phyloP scores from a whole-genome alignment of 2,329 filamentous ascomycete species.

The Pseudogymnoascus verrucosus region DNA sequence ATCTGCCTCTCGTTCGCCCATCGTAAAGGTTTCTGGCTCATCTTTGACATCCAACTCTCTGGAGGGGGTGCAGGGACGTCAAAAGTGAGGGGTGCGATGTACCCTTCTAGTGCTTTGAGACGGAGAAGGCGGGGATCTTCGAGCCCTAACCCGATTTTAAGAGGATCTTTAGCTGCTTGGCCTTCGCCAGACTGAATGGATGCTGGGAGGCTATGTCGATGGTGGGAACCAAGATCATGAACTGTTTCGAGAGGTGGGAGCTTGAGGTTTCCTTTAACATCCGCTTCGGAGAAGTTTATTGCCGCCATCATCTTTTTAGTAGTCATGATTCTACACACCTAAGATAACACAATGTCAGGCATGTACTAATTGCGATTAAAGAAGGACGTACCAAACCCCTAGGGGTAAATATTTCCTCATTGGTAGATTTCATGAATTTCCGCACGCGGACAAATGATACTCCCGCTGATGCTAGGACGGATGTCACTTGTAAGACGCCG shows the following conservation, averaged over 20 bases:
- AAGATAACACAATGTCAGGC: not conserved
- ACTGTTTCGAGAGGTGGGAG: constrained; percentile 15
- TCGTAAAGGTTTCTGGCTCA: constrained; percentile 17
- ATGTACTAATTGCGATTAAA: not conserved
- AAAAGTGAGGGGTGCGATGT: constrained; percentile 19
- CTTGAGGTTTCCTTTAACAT: constrained; percentile 15
- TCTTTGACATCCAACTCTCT: constrained; percentile 13
- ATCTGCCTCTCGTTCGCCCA: constrained; percentile 17
- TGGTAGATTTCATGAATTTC: constrained; percentile 15
- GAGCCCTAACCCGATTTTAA: not conserved
- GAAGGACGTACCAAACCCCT: constrained; percentile 10
- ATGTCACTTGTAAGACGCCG: constrained; percentile 17
- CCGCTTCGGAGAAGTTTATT: constrained; percentile 12
- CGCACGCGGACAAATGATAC: constrained; percentile 16
- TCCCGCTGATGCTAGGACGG: constrained; percentile 16
- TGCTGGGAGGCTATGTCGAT: not conserved
- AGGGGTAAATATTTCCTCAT: constrained; percentile 13
- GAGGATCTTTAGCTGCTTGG: not conserved
- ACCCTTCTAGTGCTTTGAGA: constrained; percentile 17
- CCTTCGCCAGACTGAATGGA: not conserved
- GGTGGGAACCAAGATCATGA: constrained; percentile 6
- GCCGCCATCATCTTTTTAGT: constrained; percentile 20
- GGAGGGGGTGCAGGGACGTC: constrained; percentile 15
- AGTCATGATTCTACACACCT: constrained; percentile 12
- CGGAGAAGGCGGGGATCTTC: constrained; percentile 19